Evolutionary conservation across 495 filamentous ascomycete species (phyloP).

Genomic region (Lichina pygmaea): DNA sequence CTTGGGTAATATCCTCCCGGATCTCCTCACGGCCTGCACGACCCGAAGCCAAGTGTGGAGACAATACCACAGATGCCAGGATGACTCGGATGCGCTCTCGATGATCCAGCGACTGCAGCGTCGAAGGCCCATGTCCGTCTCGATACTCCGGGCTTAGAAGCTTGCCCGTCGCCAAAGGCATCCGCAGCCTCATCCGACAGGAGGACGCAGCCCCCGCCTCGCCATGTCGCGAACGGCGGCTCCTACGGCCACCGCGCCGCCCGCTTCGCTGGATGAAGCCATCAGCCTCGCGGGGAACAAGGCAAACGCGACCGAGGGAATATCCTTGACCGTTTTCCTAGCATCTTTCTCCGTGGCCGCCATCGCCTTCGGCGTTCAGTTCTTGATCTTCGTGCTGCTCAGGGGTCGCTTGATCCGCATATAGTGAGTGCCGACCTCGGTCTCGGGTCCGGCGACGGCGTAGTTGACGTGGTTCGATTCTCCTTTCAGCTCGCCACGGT

Average conservation of each 20-base stretch:
- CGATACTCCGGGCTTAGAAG: too few species aligned
- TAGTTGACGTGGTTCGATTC: slow-evolving; percentile 5
- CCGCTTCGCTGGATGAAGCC: not conserved
- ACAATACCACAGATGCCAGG: too few species aligned
- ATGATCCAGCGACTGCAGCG: too few species aligned
- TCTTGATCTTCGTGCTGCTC: slow-evolving; percentile 48
- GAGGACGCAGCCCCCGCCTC: not conserved
- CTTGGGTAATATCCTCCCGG: too few species aligned
- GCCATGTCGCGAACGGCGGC: not conserved
- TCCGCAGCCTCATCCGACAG: too few species aligned
- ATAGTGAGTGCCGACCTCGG: slow-evolving; percentile 30
- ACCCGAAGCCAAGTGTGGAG: too few species aligned
- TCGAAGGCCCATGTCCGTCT: too few species aligned
- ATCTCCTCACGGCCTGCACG: too few species aligned
- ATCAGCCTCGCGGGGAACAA: not conserved
- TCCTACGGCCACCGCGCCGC: not conserved
- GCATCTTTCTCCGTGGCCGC: slow-evolving; percentile 48
- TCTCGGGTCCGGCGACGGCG: not conserved
- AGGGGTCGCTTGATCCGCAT: slow-evolving; percentile 58
- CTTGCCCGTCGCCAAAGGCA: too few species aligned
- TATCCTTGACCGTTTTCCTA: slow-evolving; percentile 31
- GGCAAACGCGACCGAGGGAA: slow-evolving; percentile 16
- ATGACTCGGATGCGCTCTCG: too few species aligned
- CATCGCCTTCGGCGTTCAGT: slow-evolving; percentile 52
- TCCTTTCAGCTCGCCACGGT: slow-evolving; percentile 43